Evolutionary conservation across 2,329 filamentous ascomycete species (phyloP), one percentile per base, ranked within the genome.

Genomic region (Coniochaeta ligniaria): DNA sequence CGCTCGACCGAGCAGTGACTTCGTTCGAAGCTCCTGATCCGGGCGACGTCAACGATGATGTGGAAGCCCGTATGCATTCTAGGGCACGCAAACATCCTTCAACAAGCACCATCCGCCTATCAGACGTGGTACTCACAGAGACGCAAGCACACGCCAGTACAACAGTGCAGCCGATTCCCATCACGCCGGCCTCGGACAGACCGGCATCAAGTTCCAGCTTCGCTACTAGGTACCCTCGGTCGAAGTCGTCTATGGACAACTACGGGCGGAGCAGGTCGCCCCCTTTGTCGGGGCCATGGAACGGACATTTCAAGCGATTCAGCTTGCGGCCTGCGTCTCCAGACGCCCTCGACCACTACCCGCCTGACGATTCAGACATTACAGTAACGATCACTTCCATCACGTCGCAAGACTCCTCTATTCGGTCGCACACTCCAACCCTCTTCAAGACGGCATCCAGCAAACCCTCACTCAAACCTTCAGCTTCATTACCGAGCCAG

Each of bases 181-280:
- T 38, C n/a, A 8, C 54, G 4, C 4, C 17, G 31, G 3, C 54
- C 3, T 20, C 54, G 11, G 54, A 35, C 22, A 22, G 31, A 14
- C 35, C 54, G n/a, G 7, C 28, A 17, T 58, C 58, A 16, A n/a
- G 35, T 31, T 60, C 45, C 2, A 50, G 54, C 54, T 12, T 52
- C 57, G 14, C 16, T 9, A n/a, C 33, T 33, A 45, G 63, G 12
- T 60, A 65, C 2, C 65, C 66, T 1, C 60, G 73, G 22, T 70
- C 70, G 52, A 69, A 65, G 45, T 71, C 73, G n/a, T 73, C 75
- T 6, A 60, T 76, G 41, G 75, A 71, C 38, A 61, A 63, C 5
- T 71, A 72, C 28, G 63, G 59, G 6, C 66, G 66, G n/a, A 67
- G 62, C 52, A 67, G 65, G 11, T 66, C 64, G 6, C 63, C 67